Evolutionary conservation across 768 basidiomycete genomes (phyloP), one percentile per base, ranked within the genome.

Genomic region (Suillus decipiens): DNA sequence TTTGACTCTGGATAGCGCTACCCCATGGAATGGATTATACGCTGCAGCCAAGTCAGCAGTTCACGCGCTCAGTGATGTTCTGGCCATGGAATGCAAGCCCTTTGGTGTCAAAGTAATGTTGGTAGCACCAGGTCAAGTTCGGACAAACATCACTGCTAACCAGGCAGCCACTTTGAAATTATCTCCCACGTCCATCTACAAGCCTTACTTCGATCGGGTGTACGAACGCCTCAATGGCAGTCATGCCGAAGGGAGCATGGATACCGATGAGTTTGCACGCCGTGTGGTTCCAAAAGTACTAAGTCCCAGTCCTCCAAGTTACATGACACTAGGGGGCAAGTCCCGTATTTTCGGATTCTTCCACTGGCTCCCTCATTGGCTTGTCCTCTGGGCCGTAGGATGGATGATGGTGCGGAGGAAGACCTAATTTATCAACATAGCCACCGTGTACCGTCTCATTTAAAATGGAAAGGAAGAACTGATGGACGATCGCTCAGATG

Each of bases 81-180:
- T 93, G 6, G 80, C 80, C 5, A 89, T 91, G 89, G 92, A 95
- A 69, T 86, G 86, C 75, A 82, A 79, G 47, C 89, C 90, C 0
- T 84, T 92, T 71, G 85, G 86, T 41, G 82, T 95, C 62, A 76
- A 83, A 28, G 89, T 93, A 45, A 77, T 92, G 71, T 87, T 89
- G 64, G 79, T 93, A 55, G 81, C 84, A 5, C 88, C 90, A 0
- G 90, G 87, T 9, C 79, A 82, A 2, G 79, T 93, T 62, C 81
- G 77, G 53, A 90, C 89, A 3, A 89, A 92, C 67, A 81, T 93
- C 59, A 75, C 88, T 6, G 72, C 73, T 33, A 90, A 89, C 63
- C 82, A 80, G 51, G 72, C 72, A 2, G 65, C 70, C 12, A 75
- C 69, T 0, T 84, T 86, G 67, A 64, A 68, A 15, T 73, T 89